These are phyloP conservation scores for Xerocomellus intermedius DNA, from an alignment of 768 basidiomycete species.

Conservation along the genomic window DNA sequence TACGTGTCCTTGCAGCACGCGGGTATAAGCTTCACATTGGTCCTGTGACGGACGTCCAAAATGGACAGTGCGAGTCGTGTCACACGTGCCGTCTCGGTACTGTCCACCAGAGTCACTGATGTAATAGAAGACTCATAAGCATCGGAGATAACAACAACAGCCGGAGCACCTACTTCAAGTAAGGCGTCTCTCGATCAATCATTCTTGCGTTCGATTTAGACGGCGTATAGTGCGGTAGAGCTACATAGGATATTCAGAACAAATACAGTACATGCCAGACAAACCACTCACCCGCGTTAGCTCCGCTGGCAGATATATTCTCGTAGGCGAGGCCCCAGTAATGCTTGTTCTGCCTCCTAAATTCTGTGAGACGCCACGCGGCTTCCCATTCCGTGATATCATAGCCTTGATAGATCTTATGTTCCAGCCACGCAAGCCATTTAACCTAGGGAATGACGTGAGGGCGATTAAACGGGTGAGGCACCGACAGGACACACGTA, in stretches of 20 bases:
- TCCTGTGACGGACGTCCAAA: constrained; percentile 87
- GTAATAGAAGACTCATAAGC: constrained; percentile 15
- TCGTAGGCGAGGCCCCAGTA: constrained; percentile 88
- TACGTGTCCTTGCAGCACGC: constrained; percentile 95
- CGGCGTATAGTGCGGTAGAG: constrained; percentile 91
- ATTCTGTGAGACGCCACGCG: constrained; percentile 77
- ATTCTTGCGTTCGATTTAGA: constrained; percentile 62
- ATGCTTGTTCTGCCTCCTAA: constrained; percentile 64
- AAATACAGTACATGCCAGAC: background rate
- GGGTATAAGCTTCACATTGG: constrained; percentile 87
- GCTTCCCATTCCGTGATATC: constrained; percentile 93
- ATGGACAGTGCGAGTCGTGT: constrained; percentile 79
- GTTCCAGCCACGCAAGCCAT: constrained; percentile 92
- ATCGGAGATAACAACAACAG: constrained; percentile 11
- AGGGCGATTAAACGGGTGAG: constrained; percentile 7
- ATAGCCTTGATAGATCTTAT: constrained; percentile 71
- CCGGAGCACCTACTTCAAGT: constrained; percentile 69
- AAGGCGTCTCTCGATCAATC: constrained; percentile 79
- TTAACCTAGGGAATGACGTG: constrained; percentile 43
- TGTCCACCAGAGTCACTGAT: constrained; percentile 89
- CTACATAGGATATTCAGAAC: constrained; percentile 33
- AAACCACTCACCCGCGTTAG: constrained; percentile 65
- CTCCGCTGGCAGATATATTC: constrained; percentile 84
- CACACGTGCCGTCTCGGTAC: constrained; percentile 87
- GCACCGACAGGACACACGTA: constrained; percentile 50